Conservation (phyloP, 352 stramenopile genomes). For the Phytophthora sojae region DNA sequence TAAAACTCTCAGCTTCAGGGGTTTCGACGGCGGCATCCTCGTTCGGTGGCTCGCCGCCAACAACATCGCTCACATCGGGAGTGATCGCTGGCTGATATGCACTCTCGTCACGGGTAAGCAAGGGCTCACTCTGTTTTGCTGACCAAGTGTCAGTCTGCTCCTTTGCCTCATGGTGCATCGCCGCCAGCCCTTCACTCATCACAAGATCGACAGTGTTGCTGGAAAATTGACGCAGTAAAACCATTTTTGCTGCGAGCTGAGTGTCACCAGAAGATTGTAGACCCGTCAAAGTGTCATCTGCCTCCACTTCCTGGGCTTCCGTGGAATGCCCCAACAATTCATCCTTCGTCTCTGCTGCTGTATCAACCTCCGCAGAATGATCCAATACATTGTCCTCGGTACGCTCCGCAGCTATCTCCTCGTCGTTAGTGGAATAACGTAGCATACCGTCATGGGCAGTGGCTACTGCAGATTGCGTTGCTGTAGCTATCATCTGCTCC, state of each 20-base stretch:
- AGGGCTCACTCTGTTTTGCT: neutral
- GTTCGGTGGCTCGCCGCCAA: neutral
- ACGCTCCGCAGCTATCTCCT: neutral
- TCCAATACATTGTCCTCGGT: neutral
- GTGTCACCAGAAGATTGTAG: neutral
- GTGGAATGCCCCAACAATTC: neutral
- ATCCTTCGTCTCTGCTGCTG: neutral
- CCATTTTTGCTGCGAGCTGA: neutral
- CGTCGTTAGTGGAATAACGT: neutral
- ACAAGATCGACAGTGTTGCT: conserved; percentile 9
- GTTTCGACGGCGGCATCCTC: neutral
- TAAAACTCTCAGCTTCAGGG: neutral
- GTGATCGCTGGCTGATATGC: neutral
- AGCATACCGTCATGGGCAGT: neutral
- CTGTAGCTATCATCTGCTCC: conserved; percentile 13
- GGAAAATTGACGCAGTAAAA: conserved; percentile 7
- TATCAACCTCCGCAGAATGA: neutral
- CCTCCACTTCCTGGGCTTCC: neutral
- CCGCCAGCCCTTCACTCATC: conserved; percentile 10
- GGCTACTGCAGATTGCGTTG: conserved; percentile 1
- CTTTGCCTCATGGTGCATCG: neutral
- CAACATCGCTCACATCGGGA: too few relatives aligned
- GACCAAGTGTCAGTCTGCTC: neutral
- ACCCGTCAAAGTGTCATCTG: neutral
- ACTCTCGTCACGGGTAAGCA: neutral